Conservation (phyloP, 2,329 filamentous ascomycete genomes). For the Sarocladiaceae sp. region DNA sequence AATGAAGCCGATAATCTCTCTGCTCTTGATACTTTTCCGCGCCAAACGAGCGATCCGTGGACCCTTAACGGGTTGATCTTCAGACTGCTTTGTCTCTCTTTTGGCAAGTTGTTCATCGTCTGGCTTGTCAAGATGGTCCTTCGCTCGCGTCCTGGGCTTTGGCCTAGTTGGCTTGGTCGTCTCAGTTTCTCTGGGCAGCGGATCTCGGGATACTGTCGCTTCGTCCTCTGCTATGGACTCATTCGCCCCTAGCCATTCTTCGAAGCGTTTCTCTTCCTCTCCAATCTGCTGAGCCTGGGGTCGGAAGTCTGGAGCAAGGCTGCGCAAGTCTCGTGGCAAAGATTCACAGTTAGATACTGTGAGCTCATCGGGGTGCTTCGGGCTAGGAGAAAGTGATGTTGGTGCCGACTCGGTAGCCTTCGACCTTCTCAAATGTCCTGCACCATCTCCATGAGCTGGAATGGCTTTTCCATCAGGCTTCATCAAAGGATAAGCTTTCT, state of each 20-base stretch:
- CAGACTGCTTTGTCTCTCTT: not conserved
- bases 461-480: no score
- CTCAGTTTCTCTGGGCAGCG: no score
- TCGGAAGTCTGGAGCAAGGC: no score
- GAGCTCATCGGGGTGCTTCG: not conserved
- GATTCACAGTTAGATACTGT: not conserved
- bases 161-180: not conserved
- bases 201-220: not conserved
- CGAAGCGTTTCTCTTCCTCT: slow-evolving; percentile 7
- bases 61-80: slow-evolving; percentile 11
- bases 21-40: slow-evolving; percentile 40
- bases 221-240: not conserved
- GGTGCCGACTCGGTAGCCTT: not conserved
- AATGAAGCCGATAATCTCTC: slow-evolving; percentile 40
- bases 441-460: not conserved
- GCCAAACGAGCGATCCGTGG: slow-evolving; percentile 35
- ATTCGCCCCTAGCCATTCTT: slow-evolving; percentile 8
- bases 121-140: not conserved
- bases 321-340: no score
- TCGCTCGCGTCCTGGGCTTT: not conserved
- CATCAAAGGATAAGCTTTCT: slow-evolving; percentile 11
- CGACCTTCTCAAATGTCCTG: not conserved
- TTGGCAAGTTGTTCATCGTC: not conserved
- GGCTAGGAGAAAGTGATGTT: not conserved
- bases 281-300: not conserved